A percentile compares a stretch with the other conserved stretches of the same genome.
Evolutionary conservation across 2,329 filamentous ascomycete species (phyloP).

Genomic region (Colletotrichum viniferum): DNA sequence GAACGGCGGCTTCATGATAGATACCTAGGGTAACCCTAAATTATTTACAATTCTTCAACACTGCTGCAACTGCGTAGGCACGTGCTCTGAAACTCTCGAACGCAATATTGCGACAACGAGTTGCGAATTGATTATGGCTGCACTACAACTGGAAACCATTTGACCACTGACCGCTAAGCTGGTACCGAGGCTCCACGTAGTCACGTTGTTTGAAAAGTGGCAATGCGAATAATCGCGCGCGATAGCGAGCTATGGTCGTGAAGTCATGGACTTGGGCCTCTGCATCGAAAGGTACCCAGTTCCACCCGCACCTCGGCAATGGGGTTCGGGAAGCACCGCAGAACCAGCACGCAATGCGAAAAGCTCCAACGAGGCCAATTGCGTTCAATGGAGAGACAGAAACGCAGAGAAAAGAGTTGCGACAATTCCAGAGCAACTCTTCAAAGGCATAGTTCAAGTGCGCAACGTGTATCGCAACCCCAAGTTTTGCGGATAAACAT

Average conservation of each 20-base stretch:
- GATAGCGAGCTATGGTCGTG: background rate
- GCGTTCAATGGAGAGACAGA: background rate
- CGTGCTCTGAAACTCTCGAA: background rate
- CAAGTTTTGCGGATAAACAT: background rate
- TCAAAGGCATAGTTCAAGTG: background rate
- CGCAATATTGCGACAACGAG: background rate
- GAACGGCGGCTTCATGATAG: background rate
- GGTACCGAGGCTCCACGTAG: background rate
- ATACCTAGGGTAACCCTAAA: conserved; percentile 8
- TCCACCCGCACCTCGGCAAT: conserved; percentile 12
- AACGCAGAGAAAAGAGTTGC: background rate
- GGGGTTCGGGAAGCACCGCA: background rate
- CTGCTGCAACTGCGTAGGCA: background rate
- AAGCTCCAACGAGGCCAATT: background rate
- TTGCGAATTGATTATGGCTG: background rate
- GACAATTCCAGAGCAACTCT: background rate
- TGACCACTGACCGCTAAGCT: background rate
- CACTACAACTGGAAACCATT: background rate
- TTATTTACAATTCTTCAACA: background rate
- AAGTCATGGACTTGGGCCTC: conserved; percentile 16
- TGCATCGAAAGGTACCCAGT: conserved; percentile 1
- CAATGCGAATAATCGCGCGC: background rate
- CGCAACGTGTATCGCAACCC: background rate
- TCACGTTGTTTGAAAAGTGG: background rate
- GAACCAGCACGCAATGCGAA: background rate